Evolutionary conservation across 208 protist genomes (phyloP).

Genomic region (Plasmodiophora brassicae): DNA sequence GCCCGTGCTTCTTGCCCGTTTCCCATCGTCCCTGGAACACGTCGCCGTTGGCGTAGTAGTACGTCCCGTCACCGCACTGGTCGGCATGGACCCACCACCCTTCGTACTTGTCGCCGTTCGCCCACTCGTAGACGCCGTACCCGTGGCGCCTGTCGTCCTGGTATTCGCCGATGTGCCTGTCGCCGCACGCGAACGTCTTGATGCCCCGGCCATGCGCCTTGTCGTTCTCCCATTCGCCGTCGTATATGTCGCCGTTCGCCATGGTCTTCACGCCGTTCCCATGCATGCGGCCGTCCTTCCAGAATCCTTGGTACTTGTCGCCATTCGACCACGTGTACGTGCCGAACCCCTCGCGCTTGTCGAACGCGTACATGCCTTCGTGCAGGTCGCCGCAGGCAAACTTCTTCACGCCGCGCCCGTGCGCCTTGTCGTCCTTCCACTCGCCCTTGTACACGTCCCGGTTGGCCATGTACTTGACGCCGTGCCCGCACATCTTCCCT

Average conservation of each 20-base stretch:
- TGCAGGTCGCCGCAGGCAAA: conserved; percentile 31
- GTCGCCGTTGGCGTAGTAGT: conserved; percentile 32
- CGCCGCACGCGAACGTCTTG: conserved; percentile 30
- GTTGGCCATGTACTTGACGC: conserved; percentile 34
- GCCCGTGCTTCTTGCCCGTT: conserved; percentile 24
- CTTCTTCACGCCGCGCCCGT: conserved; percentile 33
- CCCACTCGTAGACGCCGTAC: conserved; percentile 12
- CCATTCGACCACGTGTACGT: conserved; percentile 27
- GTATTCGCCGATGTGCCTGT: conserved; percentile 24
- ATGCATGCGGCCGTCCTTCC: conserved; percentile 9
- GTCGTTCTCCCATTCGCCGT: conserved; percentile 39
- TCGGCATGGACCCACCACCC: conserved; percentile 1
- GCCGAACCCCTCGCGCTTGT: conserved; percentile 25
- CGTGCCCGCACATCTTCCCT: conserved; percentile 34
- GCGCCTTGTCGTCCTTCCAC: conserved; percentile 40
- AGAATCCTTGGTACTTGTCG: conserved; percentile 26
- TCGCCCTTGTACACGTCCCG: conserved; percentile 40
- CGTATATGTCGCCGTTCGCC: conserved; percentile 30
- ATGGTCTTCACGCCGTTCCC: conserved; percentile 2
- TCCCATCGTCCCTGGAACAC: conserved; percentile 22
- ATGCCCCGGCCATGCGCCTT: conserved; percentile 39
- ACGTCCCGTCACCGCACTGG: conserved; percentile 10
- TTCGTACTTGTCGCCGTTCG: conserved; percentile 35
- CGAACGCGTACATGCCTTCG: conserved; percentile 20
- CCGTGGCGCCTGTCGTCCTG: conserved; percentile 16